phyloP scores from a whole-genome alignment of 139 green algal genomes.

The Limnomonas spitsbergensis region DNA sequence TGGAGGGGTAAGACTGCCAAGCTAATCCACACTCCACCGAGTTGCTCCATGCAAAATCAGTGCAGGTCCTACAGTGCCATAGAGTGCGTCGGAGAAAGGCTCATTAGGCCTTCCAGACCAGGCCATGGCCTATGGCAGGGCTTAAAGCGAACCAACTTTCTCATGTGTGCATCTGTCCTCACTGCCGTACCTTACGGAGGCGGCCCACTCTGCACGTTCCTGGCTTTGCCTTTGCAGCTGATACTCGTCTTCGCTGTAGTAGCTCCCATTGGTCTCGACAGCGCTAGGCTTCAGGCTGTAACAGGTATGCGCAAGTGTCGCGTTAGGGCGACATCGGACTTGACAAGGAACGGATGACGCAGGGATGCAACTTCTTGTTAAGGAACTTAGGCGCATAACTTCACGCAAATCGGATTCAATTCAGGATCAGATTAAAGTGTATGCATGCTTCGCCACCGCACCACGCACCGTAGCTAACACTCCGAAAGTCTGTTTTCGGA shows the following conservation, averaged over 20 bases:
- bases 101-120: not conserved
- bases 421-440: too few relatives aligned
- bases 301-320: too few relatives aligned
- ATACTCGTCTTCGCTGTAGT: slow-evolving; percentile 38
- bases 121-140: not conserved
- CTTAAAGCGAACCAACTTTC: too few relatives aligned
- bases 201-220: slow-evolving; percentile 27
- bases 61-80: not conserved
- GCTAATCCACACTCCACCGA: not conserved
- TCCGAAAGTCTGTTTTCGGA: too few relatives aligned
- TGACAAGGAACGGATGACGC: too few relatives aligned
- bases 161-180: too few relatives aligned
- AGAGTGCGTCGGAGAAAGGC: not conserved
- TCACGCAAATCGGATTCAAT: too few relatives aligned
- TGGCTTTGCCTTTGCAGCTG: slow-evolving; percentile 23
- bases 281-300: not conserved
- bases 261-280: slow-evolving; percentile 1
- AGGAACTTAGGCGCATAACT: too few relatives aligned
- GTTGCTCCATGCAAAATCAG: not conserved
- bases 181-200: slow-evolving; percentile 30
- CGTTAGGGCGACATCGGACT: too few relatives aligned
- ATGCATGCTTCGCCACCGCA: too few relatives aligned
- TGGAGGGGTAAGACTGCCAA: not conserved
- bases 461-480: too few relatives aligned
- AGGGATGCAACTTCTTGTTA: too few relatives aligned